These are phyloP conservation scores for Starmera caribaea DNA, from an alignment of 805 yeast species.

Conservation along the genomic window DNA sequence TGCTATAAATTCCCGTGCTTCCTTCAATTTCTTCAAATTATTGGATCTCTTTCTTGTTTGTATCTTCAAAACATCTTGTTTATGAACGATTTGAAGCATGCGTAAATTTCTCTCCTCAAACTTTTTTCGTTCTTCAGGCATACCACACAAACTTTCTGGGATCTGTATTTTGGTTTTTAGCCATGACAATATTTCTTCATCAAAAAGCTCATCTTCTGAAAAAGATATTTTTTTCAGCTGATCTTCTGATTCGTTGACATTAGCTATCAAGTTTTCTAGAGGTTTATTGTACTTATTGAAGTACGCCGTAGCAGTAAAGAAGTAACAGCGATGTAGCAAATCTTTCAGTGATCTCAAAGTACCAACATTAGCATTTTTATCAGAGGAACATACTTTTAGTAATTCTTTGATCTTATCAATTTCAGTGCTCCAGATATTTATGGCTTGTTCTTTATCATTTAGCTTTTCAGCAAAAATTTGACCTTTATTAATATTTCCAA, in stretches of 20 bases:
- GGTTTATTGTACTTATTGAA: slow-evolving; percentile 41
- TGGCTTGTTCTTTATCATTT: slow-evolving; percentile 37
- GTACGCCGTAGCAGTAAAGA: slow-evolving; percentile 67
- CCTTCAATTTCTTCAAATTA: too few species aligned
- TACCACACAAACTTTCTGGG: too few species aligned
- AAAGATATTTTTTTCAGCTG: too few species aligned
- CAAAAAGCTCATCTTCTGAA: slow-evolving; percentile 3
- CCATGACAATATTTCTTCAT: too few species aligned
- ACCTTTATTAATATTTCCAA: slow-evolving; percentile 47
- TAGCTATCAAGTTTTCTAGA: slow-evolving; percentile 1
- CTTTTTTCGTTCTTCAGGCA: too few species aligned
- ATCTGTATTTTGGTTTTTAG: too few species aligned
- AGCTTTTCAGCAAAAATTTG: slow-evolving; percentile 28
- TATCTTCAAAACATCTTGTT: too few species aligned
- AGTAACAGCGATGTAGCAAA: slow-evolving; percentile 64
- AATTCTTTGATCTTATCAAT: slow-evolving; percentile 30
- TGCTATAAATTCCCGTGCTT: too few species aligned
- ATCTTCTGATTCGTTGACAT: too few species aligned
- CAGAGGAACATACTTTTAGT: slow-evolving; percentile 1
- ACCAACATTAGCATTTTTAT: slow-evolving; percentile 7
- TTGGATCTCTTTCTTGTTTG: too few species aligned
- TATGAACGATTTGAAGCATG: too few species aligned
- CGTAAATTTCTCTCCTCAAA: too few species aligned
- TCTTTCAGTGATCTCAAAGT: slow-evolving; percentile 39
- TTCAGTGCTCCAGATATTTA: slow-evolving; percentile 43